phyloP scores from a whole-genome alignment of 2,329 filamentous ascomycete genomes.

The Penicillium verrucosum region DNA sequence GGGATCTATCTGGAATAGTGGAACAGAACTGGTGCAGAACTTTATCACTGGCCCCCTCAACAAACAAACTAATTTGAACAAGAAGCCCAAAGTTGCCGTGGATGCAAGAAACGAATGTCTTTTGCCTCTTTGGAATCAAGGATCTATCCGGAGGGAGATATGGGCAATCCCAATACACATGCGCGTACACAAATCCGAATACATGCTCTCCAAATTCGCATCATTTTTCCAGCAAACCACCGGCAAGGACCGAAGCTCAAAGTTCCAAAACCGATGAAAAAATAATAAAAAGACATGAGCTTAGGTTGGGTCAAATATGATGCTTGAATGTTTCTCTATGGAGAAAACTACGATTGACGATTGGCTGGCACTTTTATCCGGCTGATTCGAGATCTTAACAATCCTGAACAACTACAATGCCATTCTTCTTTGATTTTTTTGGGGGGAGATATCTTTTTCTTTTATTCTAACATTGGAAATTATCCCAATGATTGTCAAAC shows the following conservation, averaged over 20 bases:
- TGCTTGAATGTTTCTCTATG: neutral
- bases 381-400: neutral
- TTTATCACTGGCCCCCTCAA: too few species aligned
- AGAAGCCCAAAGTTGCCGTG: neutral
- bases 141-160: neutral
- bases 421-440: neutral
- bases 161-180: neutral
- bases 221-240: neutral
- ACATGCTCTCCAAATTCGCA: neutral
- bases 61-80: neutral
- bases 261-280: neutral
- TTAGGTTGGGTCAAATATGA: neutral
- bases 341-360: neutral
- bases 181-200: neutral
- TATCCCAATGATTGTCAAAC: neutral
- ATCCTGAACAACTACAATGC: neutral
- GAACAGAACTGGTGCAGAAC: neutral
- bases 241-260: too few species aligned
- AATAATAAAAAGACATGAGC: neutral
- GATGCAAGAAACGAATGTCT: neutral
- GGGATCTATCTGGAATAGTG: neutral
- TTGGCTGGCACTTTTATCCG: conserved; percentile 18
- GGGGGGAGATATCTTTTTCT: neutral
- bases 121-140: neutral
- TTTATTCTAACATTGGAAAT: neutral